phyloP scores from a whole-genome alignment of 2,329 filamentous ascomycete genomes.

The Alternaria gansuensis region DNA sequence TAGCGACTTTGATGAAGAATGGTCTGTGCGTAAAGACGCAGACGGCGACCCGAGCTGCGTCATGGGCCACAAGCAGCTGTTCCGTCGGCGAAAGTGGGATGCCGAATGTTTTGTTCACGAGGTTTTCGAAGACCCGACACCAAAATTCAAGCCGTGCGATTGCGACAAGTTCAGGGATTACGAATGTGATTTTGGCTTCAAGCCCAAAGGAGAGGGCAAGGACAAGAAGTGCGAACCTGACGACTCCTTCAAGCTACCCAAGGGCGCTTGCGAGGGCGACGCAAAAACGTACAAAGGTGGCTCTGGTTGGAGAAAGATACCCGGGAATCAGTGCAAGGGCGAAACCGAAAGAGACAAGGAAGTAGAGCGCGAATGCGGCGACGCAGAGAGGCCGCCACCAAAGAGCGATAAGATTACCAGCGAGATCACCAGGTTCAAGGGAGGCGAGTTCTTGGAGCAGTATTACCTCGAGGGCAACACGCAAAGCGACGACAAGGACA shows the following conservation, averaged over 20 bases:
- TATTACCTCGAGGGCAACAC: conserved; percentile 80
- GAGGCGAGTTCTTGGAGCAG: conserved; percentile 63
- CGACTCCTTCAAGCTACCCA: conserved; percentile 70
- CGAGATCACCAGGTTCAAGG: conserved; percentile 70
- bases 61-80: conserved; percentile 95
- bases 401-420: conserved; percentile 72
- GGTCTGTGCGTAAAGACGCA: conserved; percentile 83
- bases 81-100: conserved; percentile 82
- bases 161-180: conserved; percentile 82
- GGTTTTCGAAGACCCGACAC: conserved; percentile 80
- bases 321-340: conserved; percentile 63
- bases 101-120: conserved; percentile 89
- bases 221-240: conserved; percentile 74
- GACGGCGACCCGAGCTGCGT: conserved; percentile 85
- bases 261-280: conserved; percentile 75
- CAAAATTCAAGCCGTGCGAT: conserved; percentile 76
- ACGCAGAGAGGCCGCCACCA: conserved; percentile 62
- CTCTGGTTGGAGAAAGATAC: conserved; percentile 92
- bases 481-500: conserved; percentile 74
- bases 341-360: conserved; percentile 56
- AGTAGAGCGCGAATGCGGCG: conserved; percentile 78
- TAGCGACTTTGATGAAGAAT: conserved; percentile 78
- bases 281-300: conserved; percentile 81
- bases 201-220: conserved; percentile 54
- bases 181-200: conserved; percentile 96